Percentiles rank a stretch among this genome's conserved stretches.
Evolutionary conservation across 2,329 filamentous ascomycete species (phyloP).

Genomic region (Knufia petricola): DNA sequence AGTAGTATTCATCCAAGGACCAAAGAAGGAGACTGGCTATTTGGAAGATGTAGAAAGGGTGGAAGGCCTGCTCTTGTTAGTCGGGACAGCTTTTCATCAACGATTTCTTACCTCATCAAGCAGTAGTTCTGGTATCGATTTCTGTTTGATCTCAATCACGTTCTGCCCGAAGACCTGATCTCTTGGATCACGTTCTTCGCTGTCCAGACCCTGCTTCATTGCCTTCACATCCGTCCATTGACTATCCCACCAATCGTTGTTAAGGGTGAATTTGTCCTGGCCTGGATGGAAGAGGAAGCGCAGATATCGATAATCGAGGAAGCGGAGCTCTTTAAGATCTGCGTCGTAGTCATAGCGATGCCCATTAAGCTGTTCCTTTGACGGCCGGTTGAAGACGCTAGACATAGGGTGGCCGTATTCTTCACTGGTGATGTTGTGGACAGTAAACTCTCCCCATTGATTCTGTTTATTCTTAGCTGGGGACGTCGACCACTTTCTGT

Average conservation of each 20-base stretch:
- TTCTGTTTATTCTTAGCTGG: conserved; percentile 48
- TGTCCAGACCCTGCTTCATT: conserved; percentile 71
- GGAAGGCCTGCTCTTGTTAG: conserved; percentile 56
- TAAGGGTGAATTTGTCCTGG: conserved; percentile 78
- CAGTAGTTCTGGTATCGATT: conserved; percentile 69
- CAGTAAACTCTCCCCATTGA: conserved; percentile 85
- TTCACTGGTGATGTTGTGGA: conserved; percentile 57
- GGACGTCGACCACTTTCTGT: conserved; percentile 16
- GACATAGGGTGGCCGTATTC: conserved; percentile 54
- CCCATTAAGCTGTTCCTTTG: conserved; percentile 53
- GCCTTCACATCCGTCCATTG: conserved; percentile 69
- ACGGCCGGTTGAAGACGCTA: conserved; percentile 43
- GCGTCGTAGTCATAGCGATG: conserved; percentile 65
- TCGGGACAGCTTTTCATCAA: neutral
- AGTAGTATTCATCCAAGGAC: conserved; percentile 95
- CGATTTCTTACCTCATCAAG: conserved; percentile 64
- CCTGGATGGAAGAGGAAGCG: conserved; percentile 84
- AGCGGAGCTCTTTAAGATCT: conserved; percentile 62
- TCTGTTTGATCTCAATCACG: conserved; percentile 85
- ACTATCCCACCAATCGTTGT: conserved; percentile 89
- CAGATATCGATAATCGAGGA: conserved; percentile 87
- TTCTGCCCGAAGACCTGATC: conserved; percentile 85
- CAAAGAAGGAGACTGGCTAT: conserved; percentile 87
- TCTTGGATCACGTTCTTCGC: conserved; percentile 74
- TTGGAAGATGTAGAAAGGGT: conserved; percentile 98